Conservation (phyloP, 1,139 yeast species). For the Arxiozyma telluris region DNA sequence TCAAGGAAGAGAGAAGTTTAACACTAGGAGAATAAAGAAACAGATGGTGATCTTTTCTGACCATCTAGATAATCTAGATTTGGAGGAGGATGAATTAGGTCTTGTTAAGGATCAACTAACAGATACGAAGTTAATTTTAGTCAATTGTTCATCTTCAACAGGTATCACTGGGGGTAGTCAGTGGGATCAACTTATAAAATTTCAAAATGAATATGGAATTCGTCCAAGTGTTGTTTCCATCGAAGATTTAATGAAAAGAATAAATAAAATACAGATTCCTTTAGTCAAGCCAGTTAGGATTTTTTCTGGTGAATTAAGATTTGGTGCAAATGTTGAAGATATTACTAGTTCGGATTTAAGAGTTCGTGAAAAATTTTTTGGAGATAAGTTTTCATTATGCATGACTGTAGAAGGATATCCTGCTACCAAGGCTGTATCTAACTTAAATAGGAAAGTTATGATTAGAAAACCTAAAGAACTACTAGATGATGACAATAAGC, state of each 20-base stretch:
- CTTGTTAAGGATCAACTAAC: constrained; percentile 12
- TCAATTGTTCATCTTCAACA: constrained; percentile 13
- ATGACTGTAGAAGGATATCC: constrained; percentile 60
- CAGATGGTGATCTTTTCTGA: constrained; percentile 42
- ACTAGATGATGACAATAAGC: constrained; percentile 9
- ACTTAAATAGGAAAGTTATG: constrained; percentile 32
- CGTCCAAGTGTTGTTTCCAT: constrained; percentile 10
- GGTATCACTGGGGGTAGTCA: neutral
- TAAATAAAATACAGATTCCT: constrained; percentile 14
- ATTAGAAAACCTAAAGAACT: constrained; percentile 12
- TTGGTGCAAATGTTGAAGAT: constrained; percentile 32
- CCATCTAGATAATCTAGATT: constrained; percentile 33
- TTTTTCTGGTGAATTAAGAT: constrained; percentile 34
- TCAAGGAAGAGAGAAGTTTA: constrained; percentile 28
- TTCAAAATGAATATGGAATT: constrained; percentile 17
- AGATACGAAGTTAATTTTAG: constrained; percentile 18
- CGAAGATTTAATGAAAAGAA: constrained; percentile 16
- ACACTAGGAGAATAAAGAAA: constrained; percentile 30
- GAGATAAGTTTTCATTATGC: constrained; percentile 28
- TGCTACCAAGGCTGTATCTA: constrained; percentile 43
- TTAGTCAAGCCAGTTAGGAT: constrained; percentile 32
- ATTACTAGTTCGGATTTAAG: constrained; percentile 4
- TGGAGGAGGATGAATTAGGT: constrained; percentile 25
- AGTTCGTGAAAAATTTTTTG: constrained; percentile 8
- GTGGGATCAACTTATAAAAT: constrained; percentile 20